phyloP scores from a whole-genome alignment of 2,329 filamentous ascomycete genomes.

The Ophiostoma tasmaniense region DNA sequence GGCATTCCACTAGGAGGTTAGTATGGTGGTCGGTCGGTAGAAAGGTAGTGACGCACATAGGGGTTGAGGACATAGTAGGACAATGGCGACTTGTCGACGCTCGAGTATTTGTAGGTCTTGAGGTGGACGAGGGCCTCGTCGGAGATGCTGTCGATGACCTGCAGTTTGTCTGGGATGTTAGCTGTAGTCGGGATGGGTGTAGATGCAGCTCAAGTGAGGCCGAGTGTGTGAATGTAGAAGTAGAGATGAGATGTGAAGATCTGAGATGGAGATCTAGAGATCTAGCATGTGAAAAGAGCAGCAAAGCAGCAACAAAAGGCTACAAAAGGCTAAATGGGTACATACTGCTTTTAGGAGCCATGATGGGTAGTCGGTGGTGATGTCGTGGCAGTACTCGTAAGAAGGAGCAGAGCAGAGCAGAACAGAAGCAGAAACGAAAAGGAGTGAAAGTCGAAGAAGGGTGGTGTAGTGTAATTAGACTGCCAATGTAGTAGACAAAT shows the following conservation, averaged over 20 bases:
- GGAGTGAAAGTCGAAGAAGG: constrained; percentile 1
- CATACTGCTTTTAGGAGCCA: constrained; percentile 34
- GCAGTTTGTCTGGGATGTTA: constrained; percentile 34
- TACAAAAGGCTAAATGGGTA: background rate
- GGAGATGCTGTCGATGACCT: constrained; percentile 66
- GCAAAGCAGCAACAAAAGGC: background rate
- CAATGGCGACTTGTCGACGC: constrained; percentile 89
- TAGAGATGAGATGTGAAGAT: no score
- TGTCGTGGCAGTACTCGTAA: background rate
- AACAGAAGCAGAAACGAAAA: background rate
- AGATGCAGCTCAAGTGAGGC: background rate
- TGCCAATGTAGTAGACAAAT: no score
- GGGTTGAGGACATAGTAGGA: constrained; percentile 90
- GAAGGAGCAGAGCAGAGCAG: no score
- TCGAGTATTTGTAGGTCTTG: constrained; percentile 94
- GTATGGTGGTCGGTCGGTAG: no score
- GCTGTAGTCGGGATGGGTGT: background rate
- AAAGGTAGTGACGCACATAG: constrained; percentile 58
- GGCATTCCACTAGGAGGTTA: constrained; percentile 77
- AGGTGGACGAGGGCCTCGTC: constrained; percentile 87
- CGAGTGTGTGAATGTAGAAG: no score
- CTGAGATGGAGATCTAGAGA: background rate
- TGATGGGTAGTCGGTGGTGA: constrained; percentile 21
- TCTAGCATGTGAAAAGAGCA: constrained; percentile 9
- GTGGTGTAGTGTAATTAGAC: no score